A percentile compares a stretch with the other conserved stretches of the same genome.
Conservation (phyloP, 73 alveolate species). For the Paramecium pentaurelia region DNA sequence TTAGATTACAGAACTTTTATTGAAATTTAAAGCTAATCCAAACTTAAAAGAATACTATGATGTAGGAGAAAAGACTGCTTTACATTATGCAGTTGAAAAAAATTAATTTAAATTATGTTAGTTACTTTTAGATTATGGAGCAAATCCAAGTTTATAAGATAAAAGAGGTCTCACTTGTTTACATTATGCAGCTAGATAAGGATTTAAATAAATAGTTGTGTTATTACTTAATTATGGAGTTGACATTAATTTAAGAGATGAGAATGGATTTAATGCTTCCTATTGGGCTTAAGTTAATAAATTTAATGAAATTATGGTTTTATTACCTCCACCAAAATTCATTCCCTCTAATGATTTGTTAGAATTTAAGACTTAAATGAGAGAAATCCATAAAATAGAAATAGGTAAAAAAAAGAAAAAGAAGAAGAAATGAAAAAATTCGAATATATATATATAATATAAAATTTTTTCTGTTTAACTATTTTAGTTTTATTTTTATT, state of each 20-base stretch:
- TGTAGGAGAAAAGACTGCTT: constrained; percentile 78
- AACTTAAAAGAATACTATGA: constrained; percentile 72
- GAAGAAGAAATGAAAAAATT: constrained; percentile 9
- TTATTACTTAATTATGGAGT: constrained; percentile 64
- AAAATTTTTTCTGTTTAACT: not conserved
- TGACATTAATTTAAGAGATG: constrained; percentile 78
- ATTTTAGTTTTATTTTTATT: too few species aligned
- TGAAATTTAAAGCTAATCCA: constrained; percentile 76
- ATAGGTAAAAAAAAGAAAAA: constrained; percentile 52
- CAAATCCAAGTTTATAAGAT: constrained; percentile 71
- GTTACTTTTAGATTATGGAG: constrained; percentile 74
- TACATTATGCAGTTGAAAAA: constrained; percentile 78
- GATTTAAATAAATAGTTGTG: constrained; percentile 58
- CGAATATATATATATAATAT: not conserved
- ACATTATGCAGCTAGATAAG: constrained; percentile 79
- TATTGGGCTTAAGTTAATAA: constrained; percentile 70
- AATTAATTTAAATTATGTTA: constrained; percentile 66
- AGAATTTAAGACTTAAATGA: constrained; percentile 59
- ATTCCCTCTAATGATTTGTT: constrained; percentile 42
- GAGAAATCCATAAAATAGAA: constrained; percentile 60
- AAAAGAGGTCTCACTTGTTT: constrained; percentile 74
- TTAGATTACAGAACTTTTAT: constrained; percentile 65
- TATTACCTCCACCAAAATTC: constrained; percentile 44
- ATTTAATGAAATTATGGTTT: constrained; percentile 25
- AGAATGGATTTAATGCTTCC: constrained; percentile 73